Percentiles rank a stretch among this genome's conserved stretches.
These are phyloP conservation scores for Hammondia hammondi DNA, from an alignment of 169 alveolate genomes.

Conservation along the genomic window DNA sequence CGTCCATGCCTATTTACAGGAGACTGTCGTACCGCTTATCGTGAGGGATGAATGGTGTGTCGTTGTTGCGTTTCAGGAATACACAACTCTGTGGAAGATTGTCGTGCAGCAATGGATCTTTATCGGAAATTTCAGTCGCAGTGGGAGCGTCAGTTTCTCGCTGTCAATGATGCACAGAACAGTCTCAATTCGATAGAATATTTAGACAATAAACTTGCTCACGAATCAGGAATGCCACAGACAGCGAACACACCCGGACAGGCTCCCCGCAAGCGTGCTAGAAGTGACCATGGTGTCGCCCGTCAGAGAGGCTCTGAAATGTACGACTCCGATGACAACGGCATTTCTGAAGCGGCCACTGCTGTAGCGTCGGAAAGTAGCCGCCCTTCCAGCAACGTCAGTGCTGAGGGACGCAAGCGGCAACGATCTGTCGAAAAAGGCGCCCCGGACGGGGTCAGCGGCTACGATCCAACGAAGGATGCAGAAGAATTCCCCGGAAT, in stretches of 20 bases:
- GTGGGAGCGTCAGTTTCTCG: constrained; percentile 36
- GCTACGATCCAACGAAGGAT: neutral
- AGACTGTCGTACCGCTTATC: neutral
- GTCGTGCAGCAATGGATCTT: constrained; percentile 20
- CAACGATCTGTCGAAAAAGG: neutral
- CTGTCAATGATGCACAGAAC: neutral
- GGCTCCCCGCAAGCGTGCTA: neutral
- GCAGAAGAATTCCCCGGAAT: neutral
- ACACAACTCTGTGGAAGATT: constrained; percentile 23
- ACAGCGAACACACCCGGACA: neutral
- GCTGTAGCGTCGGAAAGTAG: neutral
- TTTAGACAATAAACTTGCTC: neutral
- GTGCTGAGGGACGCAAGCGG: neutral
- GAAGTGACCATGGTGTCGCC: neutral
- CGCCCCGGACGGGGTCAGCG: neutral
- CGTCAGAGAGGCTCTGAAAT: neutral
- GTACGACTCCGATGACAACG: neutral
- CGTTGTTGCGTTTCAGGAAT: neutral
- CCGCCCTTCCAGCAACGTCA: neutral
- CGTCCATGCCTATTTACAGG: no score
- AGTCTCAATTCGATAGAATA: neutral
- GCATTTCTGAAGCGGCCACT: neutral
- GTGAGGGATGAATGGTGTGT: neutral
- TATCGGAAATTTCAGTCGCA: neutral
- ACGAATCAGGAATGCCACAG: neutral